phyloP scores from a whole-genome alignment of 2,329 filamentous ascomycete species.

The Cercospora sp. region DNA sequence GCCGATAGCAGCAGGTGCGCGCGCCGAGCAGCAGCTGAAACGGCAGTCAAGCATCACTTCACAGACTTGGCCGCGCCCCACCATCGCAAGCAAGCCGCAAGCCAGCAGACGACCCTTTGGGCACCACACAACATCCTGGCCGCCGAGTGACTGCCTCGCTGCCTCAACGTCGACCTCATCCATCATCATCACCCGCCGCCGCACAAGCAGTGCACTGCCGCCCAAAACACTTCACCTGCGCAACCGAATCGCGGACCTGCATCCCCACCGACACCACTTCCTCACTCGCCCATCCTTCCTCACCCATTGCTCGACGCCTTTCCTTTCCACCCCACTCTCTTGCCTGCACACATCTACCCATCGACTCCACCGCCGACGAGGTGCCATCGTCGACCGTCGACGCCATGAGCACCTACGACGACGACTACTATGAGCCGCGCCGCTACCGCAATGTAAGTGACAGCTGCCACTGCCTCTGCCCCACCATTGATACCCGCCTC shows the following conservation, averaged over 20 bases:
- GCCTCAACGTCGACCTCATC: slow-evolving; percentile 2
- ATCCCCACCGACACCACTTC: background rate
- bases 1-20: background rate
- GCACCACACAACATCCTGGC: background rate
- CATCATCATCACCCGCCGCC: background rate
- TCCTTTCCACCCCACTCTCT: slow-evolving; percentile 1
- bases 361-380: slow-evolving; percentile 3
- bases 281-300: background rate
- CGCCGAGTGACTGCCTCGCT: slow-evolving; percentile 11
- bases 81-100: background rate
- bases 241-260: background rate
- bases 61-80: background rate
- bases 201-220: background rate
- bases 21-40: background rate
- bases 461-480: background rate
- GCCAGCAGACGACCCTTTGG: background rate
- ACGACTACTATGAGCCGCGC: slow-evolving; percentile 49
- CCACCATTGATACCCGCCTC: background rate
- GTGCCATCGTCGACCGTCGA: slow-evolving; percentile 13
- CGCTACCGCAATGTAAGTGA: slow-evolving; percentile 42
- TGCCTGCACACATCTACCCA: slow-evolving; percentile 8
- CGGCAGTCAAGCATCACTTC: background rate
- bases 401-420: slow-evolving; percentile 53
- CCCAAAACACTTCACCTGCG: background rate
- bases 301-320: background rate